A percentile compares a stretch with the other conserved stretches of the same genome.
phyloP scores from a whole-genome alignment of 140 eudicot genomes.

The Eryngium alpinum region DNA sequence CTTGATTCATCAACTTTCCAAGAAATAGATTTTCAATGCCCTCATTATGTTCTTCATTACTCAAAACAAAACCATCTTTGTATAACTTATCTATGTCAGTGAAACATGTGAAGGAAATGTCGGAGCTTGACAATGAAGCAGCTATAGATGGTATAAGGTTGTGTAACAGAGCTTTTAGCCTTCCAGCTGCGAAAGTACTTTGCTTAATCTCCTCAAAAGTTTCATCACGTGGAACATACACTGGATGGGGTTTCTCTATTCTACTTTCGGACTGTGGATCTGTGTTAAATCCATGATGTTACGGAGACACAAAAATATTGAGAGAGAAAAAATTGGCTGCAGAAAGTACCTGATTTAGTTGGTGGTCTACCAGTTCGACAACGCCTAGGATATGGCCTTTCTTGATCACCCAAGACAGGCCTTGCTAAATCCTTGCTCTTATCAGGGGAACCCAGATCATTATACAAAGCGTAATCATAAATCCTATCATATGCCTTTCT shows the following conservation, averaged over 20 bases:
- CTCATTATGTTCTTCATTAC: slow-evolving; percentile 27
- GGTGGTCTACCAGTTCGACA: slow-evolving; percentile 74
- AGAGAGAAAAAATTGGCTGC: neutral
- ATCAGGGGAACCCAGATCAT: slow-evolving; percentile 70
- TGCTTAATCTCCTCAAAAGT: slow-evolving; percentile 66
- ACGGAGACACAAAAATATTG: neutral
- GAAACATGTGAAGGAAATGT: slow-evolving; percentile 56
- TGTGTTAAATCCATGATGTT: slow-evolving; percentile 22
- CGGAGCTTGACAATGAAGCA: slow-evolving; percentile 45
- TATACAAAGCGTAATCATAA: slow-evolving; percentile 67
- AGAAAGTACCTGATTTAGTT: slow-evolving; percentile 40
- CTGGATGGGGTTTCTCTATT: slow-evolving; percentile 61
- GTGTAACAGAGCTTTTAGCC: slow-evolving; percentile 54
- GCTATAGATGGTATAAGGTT: slow-evolving; percentile 57
- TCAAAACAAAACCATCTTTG: slow-evolving; percentile 42
- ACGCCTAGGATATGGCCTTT: slow-evolving; percentile 74
- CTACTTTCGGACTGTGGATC: slow-evolving; percentile 53
- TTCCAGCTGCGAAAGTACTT: slow-evolving; percentile 59
- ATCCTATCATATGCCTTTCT: slow-evolving; percentile 58
- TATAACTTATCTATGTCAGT: slow-evolving; percentile 82
- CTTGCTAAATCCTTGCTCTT: slow-evolving; percentile 49
- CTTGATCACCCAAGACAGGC: slow-evolving; percentile 46
- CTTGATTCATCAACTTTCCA: slow-evolving; percentile 27
- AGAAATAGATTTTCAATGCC: slow-evolving; percentile 12
- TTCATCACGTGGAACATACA: slow-evolving; percentile 77